Percentiles rank a stretch among this genome's conserved stretches.
These are phyloP conservation scores for Aureobasidium sp. DNA, from an alignment of 2,329 filamentous ascomycete species.

Conservation along the genomic window DNA sequence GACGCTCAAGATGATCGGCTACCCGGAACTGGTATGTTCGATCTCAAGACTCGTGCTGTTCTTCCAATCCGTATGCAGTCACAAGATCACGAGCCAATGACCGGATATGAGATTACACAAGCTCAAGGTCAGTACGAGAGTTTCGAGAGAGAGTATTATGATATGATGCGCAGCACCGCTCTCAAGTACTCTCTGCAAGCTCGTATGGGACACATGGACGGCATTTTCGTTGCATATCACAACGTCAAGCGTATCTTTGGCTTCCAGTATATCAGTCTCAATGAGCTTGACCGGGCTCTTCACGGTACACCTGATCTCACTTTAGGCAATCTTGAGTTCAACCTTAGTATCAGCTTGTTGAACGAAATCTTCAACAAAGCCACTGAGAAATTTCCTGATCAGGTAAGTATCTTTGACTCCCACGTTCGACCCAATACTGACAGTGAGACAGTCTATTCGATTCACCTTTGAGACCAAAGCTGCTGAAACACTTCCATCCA, in stretches of 20 bases:
- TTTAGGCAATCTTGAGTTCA: conserved; percentile 79
- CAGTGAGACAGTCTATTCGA: conserved; percentile 51
- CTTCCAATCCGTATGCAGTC: conserved; percentile 86
- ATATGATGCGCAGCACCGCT: conserved; percentile 92
- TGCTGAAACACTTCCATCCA: conserved; percentile 39
- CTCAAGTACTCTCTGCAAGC: conserved; percentile 96
- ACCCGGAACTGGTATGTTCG: conserved; percentile 88
- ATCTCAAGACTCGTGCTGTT: conserved; percentile 90
- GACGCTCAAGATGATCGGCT: conserved; percentile 81
- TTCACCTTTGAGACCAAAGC: conserved; percentile 65
- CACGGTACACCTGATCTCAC: conserved; percentile 62
- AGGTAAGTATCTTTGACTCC: conserved; percentile 28
- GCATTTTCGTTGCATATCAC: conserved; percentile 94
- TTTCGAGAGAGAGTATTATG: conserved; percentile 90
- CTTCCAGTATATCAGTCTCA: conserved; percentile 83
- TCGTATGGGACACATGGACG: conserved; percentile 96
- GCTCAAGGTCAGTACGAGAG: conserved; percentile 77
- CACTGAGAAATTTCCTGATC: conserved; percentile 63
- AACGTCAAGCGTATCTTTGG: conserved; percentile 94
- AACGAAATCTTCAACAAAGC: conserved; percentile 72
- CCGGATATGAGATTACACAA: conserved; percentile 77
- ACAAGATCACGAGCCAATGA: conserved; percentile 58
- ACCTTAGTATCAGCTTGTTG: conserved; percentile 66
- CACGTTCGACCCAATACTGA: conserved; percentile 11
- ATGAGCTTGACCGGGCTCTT: conserved; percentile 84